Conservation (phyloP, 164 flowering plant species). For the Annona squamosa region DNA sequence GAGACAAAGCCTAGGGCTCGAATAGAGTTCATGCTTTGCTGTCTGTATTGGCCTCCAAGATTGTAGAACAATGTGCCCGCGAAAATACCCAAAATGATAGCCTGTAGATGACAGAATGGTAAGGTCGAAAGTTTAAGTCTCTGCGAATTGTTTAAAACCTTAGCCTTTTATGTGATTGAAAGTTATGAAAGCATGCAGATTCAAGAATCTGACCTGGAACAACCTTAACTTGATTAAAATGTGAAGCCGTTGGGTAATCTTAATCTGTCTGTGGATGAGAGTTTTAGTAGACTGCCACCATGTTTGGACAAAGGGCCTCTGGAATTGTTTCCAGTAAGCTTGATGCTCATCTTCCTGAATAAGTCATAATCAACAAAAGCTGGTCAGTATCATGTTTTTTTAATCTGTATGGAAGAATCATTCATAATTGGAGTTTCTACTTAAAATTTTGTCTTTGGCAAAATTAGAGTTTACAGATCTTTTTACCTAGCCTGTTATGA, state of each 20-base stretch:
- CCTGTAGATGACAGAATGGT: constrained; percentile 13
- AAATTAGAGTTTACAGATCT: no score
- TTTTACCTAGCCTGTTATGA: no score
- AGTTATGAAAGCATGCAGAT: neutral
- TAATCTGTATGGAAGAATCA: no score
- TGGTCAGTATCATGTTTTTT: neutral
- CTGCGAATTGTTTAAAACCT: no score
- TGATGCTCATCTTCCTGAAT: constrained; percentile 17
- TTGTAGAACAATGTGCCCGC: constrained; percentile 27
- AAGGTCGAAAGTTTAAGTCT: no score
- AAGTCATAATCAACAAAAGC: neutral
- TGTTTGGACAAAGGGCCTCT: constrained; percentile 28
- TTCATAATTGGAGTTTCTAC: no score
- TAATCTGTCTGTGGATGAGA: constrained; percentile 24
- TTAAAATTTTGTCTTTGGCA: no score
- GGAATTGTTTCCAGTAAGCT: constrained; percentile 23
- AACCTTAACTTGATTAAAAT: constrained; percentile 23
- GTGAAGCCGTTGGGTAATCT: constrained; percentile 22
- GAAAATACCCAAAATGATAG: constrained; percentile 18
- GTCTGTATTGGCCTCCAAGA: constrained; percentile 20
- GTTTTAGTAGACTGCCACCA: constrained; percentile 27
- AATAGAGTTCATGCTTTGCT: constrained; percentile 21
- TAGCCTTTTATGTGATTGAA: neutral
- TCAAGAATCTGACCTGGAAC: constrained; percentile 15
- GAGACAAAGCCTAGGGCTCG: constrained; percentile 28